Conservation (phyloP, 2,329 filamentous ascomycete species). For the Trichoderma breve region DNA sequence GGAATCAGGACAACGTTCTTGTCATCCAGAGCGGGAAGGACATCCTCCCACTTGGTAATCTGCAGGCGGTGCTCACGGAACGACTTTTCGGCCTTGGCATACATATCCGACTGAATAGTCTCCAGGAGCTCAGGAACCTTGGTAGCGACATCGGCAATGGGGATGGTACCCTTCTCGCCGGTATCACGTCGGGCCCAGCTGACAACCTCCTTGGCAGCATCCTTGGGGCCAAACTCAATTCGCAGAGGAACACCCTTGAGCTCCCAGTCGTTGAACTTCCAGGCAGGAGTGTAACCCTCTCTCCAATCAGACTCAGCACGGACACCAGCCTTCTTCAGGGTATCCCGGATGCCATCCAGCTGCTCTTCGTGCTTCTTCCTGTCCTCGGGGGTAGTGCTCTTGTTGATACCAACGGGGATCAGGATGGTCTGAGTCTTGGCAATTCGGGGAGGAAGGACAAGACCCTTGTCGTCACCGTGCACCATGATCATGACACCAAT, state of each 20-base stretch:
- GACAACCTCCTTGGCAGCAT: slow-evolving; percentile 80
- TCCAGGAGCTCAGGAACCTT: slow-evolving; percentile 80
- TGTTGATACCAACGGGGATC: slow-evolving; percentile 89
- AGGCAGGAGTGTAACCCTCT: slow-evolving; percentile 89
- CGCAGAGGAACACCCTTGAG: slow-evolving; percentile 92
- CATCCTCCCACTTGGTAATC: slow-evolving; percentile 85
- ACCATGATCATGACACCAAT: slow-evolving; percentile 99
- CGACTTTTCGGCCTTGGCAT: slow-evolving; percentile 68
- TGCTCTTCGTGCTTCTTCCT: slow-evolving; percentile 72
- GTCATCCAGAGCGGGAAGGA: slow-evolving; percentile 82
- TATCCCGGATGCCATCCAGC: slow-evolving; percentile 66
- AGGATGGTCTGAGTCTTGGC: slow-evolving; percentile 83
- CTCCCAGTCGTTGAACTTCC: slow-evolving; percentile 99
- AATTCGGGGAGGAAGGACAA: slow-evolving; percentile 88
- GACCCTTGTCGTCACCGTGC: slow-evolving; percentile 91
- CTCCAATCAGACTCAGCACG: slow-evolving; percentile 80
- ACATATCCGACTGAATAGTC: slow-evolving; percentile 83
- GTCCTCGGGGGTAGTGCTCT: slow-evolving; percentile 79
- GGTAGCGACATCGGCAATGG: slow-evolving; percentile 69
- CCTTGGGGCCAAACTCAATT: slow-evolving; percentile 93
- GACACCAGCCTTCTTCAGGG: slow-evolving; percentile 70
- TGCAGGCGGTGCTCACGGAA: slow-evolving; percentile 79
- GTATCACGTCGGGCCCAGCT: slow-evolving; percentile 85
- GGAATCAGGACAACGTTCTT: slow-evolving; percentile 94
- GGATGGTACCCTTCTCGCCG: slow-evolving; percentile 76